Conservation (phyloP, 2,329 filamentous ascomycete species). For the Pezicula rhizophila region DNA sequence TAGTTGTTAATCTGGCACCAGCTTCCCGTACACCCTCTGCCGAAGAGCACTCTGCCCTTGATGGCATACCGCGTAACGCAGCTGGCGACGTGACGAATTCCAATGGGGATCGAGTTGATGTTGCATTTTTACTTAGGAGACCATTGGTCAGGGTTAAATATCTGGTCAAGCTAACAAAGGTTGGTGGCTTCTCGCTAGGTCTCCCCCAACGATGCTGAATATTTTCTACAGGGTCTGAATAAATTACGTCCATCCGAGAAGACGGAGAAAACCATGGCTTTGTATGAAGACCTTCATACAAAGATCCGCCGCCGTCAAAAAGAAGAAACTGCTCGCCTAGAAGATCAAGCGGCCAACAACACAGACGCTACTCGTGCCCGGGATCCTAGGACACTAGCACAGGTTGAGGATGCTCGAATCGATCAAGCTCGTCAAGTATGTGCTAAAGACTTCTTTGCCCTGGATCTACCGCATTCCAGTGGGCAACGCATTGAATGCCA, state of each 20-base stretch:
- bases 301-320: conserved; percentile 69
- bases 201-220: conserved; percentile 11
- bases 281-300: conserved; percentile 63
- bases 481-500: conserved; percentile 86
- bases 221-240: conserved; percentile 12
- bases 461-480: conserved; percentile 80
- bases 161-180: conserved; percentile 76
- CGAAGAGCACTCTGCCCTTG: conserved; percentile 49
- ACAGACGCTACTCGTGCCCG: conserved; percentile 78
- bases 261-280: conserved; percentile 24
- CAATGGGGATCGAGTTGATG: conserved; percentile 85
- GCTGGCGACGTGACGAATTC: conserved; percentile 53
- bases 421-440: conserved; percentile 76
- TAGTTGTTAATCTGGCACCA: conserved; percentile 87
- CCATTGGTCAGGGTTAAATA: conserved; percentile 85
- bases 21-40: conserved; percentile 48
- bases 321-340: conserved; percentile 65
- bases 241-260: conserved; percentile 36
- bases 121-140: conserved; percentile 85
- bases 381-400: conserved; percentile 70
- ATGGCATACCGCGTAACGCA: conserved; percentile 54
- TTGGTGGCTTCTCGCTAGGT: conserved; percentile 24
- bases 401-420: conserved; percentile 64
- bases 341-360: conserved; percentile 79
- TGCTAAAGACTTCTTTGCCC: conserved; percentile 83